These are phyloP conservation scores for Kodamaea leandrae DNA, from an alignment of 805 yeast genomes.

Conservation along the genomic window DNA sequence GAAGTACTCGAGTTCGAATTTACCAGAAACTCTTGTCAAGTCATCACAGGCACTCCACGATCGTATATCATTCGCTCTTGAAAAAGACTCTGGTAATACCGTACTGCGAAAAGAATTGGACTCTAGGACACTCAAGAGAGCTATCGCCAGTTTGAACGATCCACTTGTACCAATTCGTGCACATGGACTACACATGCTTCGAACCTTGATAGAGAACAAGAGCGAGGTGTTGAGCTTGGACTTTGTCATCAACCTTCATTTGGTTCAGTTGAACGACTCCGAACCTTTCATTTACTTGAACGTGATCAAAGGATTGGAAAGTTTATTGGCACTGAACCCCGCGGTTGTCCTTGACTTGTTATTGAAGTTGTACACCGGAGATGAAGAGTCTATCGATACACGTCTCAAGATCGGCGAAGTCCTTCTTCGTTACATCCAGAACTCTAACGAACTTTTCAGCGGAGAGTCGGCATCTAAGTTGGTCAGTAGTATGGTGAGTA, in stretches of 20 bases:
- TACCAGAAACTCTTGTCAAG: conserved; percentile 9
- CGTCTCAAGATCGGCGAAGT: conserved; percentile 84
- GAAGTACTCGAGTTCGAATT: neutral
- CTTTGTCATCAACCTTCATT: conserved; percentile 58
- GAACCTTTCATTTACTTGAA: conserved; percentile 89
- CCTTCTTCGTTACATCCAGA: conserved; percentile 54
- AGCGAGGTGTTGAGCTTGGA: conserved; percentile 52
- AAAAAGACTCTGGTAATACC: conserved; percentile 23
- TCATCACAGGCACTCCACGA: conserved; percentile 26
- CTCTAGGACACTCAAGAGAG: conserved; percentile 47
- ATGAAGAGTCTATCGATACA: conserved; percentile 51
- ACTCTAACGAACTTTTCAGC: conserved; percentile 45
- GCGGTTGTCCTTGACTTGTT: conserved; percentile 36
- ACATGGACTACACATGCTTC: conserved; percentile 69
- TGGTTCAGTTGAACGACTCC: conserved; percentile 63
- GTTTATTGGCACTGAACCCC: conserved; percentile 49
- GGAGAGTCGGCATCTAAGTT: conserved; percentile 45
- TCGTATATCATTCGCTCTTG: conserved; percentile 28
- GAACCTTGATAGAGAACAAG: conserved; percentile 49
- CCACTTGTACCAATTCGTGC: conserved; percentile 83
- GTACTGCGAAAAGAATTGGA: conserved; percentile 30
- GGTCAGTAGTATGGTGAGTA: conserved; percentile 40
- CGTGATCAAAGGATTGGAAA: conserved; percentile 73
- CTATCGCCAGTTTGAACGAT: conserved; percentile 68
- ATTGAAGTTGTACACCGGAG: conserved; percentile 35